These are phyloP conservation scores for Bryum argenteum DNA, from an alignment of 225 moss, liverwort and hornwort genomes.

Conservation along the genomic window DNA sequence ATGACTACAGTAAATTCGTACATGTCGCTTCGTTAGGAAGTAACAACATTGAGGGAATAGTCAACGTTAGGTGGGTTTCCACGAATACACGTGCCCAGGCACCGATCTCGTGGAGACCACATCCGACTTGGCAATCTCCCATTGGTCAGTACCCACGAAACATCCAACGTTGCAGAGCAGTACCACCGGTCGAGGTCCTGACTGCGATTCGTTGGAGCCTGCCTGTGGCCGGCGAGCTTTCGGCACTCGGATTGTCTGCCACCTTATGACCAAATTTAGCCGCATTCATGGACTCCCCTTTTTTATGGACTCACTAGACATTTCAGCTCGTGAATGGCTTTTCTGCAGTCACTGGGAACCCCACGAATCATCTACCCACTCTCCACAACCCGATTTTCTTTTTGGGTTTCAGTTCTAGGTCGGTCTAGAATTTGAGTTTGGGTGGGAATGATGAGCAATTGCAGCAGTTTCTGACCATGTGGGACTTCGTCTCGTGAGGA, in stretches of 20 bases:
- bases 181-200: neutral
- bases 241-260: neutral
- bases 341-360: neutral
- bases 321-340: too few species aligned
- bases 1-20: too few species aligned
- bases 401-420: neutral
- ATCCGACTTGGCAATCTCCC: neutral
- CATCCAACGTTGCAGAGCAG: neutral
- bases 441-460: neutral
- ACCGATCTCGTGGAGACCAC: neutral
- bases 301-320: too few species aligned
- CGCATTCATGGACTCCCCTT: neutral
- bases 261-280: conserved; percentile 7
- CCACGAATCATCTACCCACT: neutral
- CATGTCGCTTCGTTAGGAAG: too few species aligned
- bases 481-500: conserved; percentile 11
- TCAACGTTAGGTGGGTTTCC: too few species aligned
- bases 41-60: too few species aligned
- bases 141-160: too few species aligned
- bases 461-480: conserved; percentile 25
- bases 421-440: neutral
- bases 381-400: too few species aligned
- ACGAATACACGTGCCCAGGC: neutral
- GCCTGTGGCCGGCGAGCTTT: neutral
- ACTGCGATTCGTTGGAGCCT: neutral